Evolutionary conservation across 441 rosid species (phyloP), one percentile per base, ranked within the genome.

Genomic region (Populus hybrid): DNA sequence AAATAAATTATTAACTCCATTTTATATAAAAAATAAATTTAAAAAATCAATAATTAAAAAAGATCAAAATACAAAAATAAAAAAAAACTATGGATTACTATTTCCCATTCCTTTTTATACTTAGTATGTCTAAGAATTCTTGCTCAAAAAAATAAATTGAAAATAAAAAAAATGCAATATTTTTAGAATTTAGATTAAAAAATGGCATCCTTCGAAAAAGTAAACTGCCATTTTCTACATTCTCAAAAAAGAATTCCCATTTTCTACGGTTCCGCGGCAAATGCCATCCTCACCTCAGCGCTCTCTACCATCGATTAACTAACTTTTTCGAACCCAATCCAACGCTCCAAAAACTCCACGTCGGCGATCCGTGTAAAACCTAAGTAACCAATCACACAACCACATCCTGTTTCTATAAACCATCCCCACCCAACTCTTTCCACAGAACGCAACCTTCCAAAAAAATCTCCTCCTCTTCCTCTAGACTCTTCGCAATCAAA

Each of bases 301-400:
- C 0, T 23, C n/a, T 4, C 20, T 0, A 73, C 76, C 82, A 61
- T 66, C 66, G 21, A 75, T 80, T 30, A 10, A n/a, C 2, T n/a
- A 7, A 16, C 4, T 2, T 2, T 23, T 8, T 3, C 10, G 14
- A 64, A 36, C 23, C 40, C 2, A 76, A 77, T 73, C 80, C 6
- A 18, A 77, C 78, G 80, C 61, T 11, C 0, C 8, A 2, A 36
- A 65, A 38, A 0, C 23, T 28, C 71, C 80, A 73, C 42, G 78
- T 76, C 84, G 75, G 2, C 74, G 28, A 82, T 83, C 86, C 78
- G 69, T 70, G 66, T 57, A 69, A 79, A 54, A 9, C 11, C 68
- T 32, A 10, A 46, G 6, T 10, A 24, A 40, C 83, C 71, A 79
- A 79, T 79, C 64, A 64, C 11, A 57, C 16, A 30, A 14, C 59